phyloP scores from a whole-genome alignment of 805 yeast species.

The Yarrowia yakushimensis region DNA sequence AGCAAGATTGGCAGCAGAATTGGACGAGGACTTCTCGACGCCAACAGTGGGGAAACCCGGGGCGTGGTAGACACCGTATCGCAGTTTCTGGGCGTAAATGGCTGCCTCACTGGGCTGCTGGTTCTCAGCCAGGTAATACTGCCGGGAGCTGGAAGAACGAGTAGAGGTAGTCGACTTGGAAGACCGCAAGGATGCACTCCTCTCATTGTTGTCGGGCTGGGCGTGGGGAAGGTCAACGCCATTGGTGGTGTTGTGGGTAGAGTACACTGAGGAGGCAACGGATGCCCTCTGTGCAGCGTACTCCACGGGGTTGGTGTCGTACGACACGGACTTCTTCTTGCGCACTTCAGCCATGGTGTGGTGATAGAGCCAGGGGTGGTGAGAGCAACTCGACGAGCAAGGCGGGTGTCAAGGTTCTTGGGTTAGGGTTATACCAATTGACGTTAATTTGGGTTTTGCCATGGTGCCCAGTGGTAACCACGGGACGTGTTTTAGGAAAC shows the following conservation, averaged over 20 bases:
- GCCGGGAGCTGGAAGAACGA: slow-evolving; percentile 23
- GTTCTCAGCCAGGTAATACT: slow-evolving; percentile 13
- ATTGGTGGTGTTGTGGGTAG: slow-evolving; percentile 25
- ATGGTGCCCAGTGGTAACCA: slow-evolving; percentile 14
- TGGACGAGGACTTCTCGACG: slow-evolving; percentile 35
- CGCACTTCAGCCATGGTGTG: slow-evolving; percentile 26
- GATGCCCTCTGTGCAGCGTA: slow-evolving; percentile 23
- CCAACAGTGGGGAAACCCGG: slow-evolving; percentile 42
- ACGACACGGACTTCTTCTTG: slow-evolving; percentile 25
- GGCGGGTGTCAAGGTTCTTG: slow-evolving; percentile 24
- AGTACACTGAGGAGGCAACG: slow-evolving; percentile 14
- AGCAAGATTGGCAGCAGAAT: slow-evolving; percentile 39
- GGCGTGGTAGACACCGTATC: slow-evolving; percentile 36
- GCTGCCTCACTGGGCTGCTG: slow-evolving; percentile 24
- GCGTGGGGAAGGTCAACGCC: slow-evolving; percentile 24
- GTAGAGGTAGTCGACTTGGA: slow-evolving; percentile 20
- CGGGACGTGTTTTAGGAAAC: slow-evolving; percentile 20
- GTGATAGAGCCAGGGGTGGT: slow-evolving; percentile 20
- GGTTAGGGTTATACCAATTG: slow-evolving; percentile 7
- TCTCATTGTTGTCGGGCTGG: slow-evolving; percentile 9
- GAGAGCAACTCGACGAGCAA: slow-evolving; percentile 23
- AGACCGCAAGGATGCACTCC: slow-evolving; percentile 19
- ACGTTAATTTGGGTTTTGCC: slow-evolving; percentile 1
- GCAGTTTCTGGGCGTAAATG: slow-evolving; percentile 37
- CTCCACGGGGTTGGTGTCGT: slow-evolving; percentile 22